These are phyloP conservation scores for Blastobotrys robertii DNA, from an alignment of 805 yeast species.

Conservation along the genomic window DNA sequence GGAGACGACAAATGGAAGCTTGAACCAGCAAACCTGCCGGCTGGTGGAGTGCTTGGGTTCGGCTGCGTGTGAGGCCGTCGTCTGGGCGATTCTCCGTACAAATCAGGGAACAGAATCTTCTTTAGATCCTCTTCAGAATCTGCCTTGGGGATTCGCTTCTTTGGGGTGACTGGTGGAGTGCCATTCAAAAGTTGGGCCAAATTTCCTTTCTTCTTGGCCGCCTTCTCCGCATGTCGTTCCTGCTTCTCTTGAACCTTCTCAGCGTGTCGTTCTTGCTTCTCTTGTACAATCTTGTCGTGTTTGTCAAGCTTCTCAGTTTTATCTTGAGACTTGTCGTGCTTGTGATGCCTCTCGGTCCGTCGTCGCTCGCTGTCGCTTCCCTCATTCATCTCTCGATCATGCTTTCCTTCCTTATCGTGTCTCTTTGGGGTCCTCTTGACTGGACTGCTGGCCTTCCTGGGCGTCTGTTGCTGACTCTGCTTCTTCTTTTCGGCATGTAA, in stretches of 20 bases:
- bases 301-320: no score
- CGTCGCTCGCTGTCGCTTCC: neutral
- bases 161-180: slow-evolving; percentile 1
- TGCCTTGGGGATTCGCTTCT: slow-evolving; percentile 2
- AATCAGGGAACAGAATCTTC: slow-evolving; percentile 18
- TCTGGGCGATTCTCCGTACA: slow-evolving; percentile 10
- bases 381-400: neutral
- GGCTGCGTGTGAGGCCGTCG: no score
- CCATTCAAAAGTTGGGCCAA: neutral
- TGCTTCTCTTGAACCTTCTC: neutral
- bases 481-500: slow-evolving; percentile 8
- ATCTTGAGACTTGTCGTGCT: no score
- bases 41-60: slow-evolving; percentile 1
- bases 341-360: neutral
- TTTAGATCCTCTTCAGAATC: slow-evolving; percentile 13
- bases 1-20: slow-evolving; percentile 22
- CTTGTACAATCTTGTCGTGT: slow-evolving; percentile 1
- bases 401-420: neutral
- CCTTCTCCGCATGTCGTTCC: neutral
- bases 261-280: neutral
- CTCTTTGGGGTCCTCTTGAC: neutral
- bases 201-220: neutral
- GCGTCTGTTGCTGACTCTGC: neutral
- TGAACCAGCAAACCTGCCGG: slow-evolving; percentile 19
- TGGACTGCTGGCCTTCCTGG: neutral